phyloP scores from a whole-genome alignment of 2,329 filamentous ascomycete species.

The Penicillium sp. region DNA sequence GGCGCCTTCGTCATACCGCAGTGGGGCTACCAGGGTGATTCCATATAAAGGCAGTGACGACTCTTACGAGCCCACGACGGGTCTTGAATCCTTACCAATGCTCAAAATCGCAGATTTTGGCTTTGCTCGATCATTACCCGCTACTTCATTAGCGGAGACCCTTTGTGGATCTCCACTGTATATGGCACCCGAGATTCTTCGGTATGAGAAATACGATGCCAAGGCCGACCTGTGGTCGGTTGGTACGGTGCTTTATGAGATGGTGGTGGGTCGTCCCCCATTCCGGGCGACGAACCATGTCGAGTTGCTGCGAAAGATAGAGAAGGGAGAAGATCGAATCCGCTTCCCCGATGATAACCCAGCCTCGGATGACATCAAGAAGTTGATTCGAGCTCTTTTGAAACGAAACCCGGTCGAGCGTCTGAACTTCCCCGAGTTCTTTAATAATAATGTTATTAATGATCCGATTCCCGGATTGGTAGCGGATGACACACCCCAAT shows the following conservation, averaged over 20 bases:
- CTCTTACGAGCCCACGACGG: slow-evolving; percentile 74
- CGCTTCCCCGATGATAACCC: slow-evolving; percentile 70
- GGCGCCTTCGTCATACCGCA: slow-evolving; percentile 66
- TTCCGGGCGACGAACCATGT: slow-evolving; percentile 94
- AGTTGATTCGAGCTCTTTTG: slow-evolving; percentile 72
- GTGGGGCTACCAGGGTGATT: slow-evolving; percentile 57
- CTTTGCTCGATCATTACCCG: slow-evolving; percentile 88
- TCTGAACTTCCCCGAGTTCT: slow-evolving; percentile 82
- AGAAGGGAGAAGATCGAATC: slow-evolving; percentile 80
- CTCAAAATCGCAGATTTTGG: slow-evolving; percentile 98
- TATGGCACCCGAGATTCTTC: slow-evolving; percentile 96
- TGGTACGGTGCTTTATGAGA: slow-evolving; percentile 91
- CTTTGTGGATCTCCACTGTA: slow-evolving; percentile 95
- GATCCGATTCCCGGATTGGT: slow-evolving; percentile 75
- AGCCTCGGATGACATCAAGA: slow-evolving; percentile 73
- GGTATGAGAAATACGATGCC: slow-evolving; percentile 95
- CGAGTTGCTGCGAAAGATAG: slow-evolving; percentile 86
- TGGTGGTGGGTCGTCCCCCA: slow-evolving; percentile 85
- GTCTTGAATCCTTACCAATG: slow-evolving; percentile 83
- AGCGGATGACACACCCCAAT: slow-evolving; percentile 59
- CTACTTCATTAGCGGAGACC: slow-evolving; percentile 89
- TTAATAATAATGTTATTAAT: slow-evolving; percentile 68
- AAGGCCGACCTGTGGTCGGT: slow-evolving; percentile 98
- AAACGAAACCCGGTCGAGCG: slow-evolving; percentile 83
- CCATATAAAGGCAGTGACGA: slow-evolving; percentile 76